Conservation (phyloP, 208 protist species). For the Leishmania mexicana region DNA sequence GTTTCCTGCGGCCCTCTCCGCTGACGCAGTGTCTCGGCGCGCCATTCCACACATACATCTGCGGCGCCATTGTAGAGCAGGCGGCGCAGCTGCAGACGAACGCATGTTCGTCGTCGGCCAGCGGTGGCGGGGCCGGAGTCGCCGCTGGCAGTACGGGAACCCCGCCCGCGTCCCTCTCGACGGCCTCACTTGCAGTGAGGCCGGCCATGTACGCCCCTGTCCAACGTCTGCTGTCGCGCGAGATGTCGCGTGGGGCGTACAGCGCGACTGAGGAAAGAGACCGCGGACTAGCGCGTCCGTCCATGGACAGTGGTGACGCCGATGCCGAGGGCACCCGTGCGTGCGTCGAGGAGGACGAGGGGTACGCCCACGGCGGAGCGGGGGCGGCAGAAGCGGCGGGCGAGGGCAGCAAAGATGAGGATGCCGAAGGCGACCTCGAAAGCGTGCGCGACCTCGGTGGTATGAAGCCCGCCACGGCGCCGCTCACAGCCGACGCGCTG, state of each 20-base stretch:
- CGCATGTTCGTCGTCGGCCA: conserved; percentile 1
- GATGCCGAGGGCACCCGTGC: not conserved
- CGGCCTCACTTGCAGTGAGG: conserved; percentile 10
- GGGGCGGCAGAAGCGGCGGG: not conserved
- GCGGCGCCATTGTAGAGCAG: conserved; percentile 31
- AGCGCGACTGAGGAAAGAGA: not conserved
- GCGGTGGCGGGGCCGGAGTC: not conserved
- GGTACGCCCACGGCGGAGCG: not conserved
- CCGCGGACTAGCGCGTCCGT: not conserved
- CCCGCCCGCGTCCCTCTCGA: conserved; percentile 9
- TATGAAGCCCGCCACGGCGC: not conserved
- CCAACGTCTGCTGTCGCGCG: conserved; percentile 21
- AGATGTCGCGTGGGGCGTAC: not conserved
- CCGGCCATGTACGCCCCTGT: conserved; percentile 24
- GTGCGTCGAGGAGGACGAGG: not conserved
- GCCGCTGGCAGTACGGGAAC: not conserved
- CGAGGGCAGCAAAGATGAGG: not conserved
- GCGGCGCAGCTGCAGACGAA: conserved; percentile 26
- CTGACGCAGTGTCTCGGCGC: conserved; percentile 19
- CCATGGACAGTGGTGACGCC: not conserved
- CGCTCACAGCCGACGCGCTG: conserved; percentile 4
- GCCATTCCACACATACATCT: conserved; percentile 31
- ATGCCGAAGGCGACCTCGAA: not conserved
- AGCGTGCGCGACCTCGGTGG: not conserved
- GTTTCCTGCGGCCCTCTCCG: conserved; percentile 30